A percentile compares a stretch with the other conserved stretches of the same genome.
These are phyloP conservation scores for Allium cepa DNA, from an alignment of 106 monocot genomes.

Conservation along the genomic window DNA sequence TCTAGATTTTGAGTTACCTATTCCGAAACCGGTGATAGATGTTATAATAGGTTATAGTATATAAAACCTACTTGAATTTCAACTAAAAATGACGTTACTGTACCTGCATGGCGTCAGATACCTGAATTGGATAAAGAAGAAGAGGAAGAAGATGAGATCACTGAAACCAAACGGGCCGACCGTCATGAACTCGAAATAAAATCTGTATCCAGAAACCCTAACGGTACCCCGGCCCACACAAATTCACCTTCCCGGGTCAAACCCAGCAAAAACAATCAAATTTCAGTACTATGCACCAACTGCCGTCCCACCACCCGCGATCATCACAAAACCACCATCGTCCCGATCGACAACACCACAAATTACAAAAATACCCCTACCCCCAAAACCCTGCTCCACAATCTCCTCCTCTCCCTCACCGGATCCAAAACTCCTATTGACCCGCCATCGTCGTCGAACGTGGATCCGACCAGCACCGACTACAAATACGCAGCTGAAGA, in stretches of 20 bases:
- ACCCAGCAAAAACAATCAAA: neutral
- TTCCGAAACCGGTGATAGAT: too few relatives aligned
- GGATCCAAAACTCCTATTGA: constrained; percentile 5
- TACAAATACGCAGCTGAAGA: constrained; percentile 43
- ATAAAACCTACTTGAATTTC: neutral
- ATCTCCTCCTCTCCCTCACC: constrained; percentile 27
- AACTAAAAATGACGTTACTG: neutral
- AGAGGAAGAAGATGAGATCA: neutral
- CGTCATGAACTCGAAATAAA: neutral
- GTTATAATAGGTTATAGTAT: neutral
- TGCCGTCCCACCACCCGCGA: constrained; percentile 64
- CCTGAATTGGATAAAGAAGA: constrained; percentile 7
- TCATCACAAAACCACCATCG: constrained; percentile 36
- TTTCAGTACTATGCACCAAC: constrained; percentile 51
- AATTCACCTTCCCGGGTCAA: neutral
- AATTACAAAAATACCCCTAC: neutral
- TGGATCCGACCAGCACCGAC: neutral
- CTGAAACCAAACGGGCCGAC: neutral
- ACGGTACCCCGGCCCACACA: constrained; percentile 18
- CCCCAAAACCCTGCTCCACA: constrained; percentile 24
- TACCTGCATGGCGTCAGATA: constrained; percentile 1
- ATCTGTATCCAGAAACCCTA: neutral
- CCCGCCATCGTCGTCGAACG: constrained; percentile 9
- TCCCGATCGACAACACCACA: constrained; percentile 28
- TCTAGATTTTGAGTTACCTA: too few relatives aligned